Evolutionary conservation across 306 rosid genomes (phyloP).

Genomic region (Lathyrus sativus): DNA sequence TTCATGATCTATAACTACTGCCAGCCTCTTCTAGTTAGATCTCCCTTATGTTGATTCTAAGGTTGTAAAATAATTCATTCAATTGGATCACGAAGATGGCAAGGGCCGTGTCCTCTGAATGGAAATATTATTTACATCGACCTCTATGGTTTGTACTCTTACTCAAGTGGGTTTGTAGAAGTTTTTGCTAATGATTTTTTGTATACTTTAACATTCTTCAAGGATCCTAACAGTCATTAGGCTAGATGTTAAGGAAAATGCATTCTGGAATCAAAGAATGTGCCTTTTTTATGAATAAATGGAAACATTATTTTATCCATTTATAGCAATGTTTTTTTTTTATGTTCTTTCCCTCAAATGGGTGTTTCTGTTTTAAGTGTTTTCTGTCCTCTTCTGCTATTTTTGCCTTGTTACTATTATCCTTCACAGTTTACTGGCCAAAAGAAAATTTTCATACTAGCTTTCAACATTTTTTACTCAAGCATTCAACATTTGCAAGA

Average conservation of each 20-base stretch:
- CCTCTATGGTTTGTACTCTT: constrained; percentile 13
- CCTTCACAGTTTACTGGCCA: neutral
- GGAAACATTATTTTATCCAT: too few species aligned
- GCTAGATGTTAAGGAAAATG: too few species aligned
- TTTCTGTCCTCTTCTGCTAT: neutral
- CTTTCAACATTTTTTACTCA: constrained; percentile 19
- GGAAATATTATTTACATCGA: constrained; percentile 3
- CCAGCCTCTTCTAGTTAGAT: constrained; percentile 19
- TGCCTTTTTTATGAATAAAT: too few species aligned
- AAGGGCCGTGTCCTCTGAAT: neutral
- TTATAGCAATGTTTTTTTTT: too few species aligned
- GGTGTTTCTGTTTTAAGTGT: constrained; percentile 8
- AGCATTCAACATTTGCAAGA: constrained; percentile 23
- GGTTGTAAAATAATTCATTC: neutral
- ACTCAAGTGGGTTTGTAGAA: neutral
- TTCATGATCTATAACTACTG: constrained; percentile 3
- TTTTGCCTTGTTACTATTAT: constrained; percentile 8
- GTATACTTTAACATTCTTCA: too few species aligned
- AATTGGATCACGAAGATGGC: constrained; percentile 11
- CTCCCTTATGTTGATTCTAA: constrained; percentile 13
- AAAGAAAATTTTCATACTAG: constrained; percentile 9
- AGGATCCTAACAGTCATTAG: too few species aligned
- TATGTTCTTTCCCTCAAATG: neutral
- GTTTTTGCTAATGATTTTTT: too few species aligned
- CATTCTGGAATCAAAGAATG: too few species aligned